phyloP scores from a whole-genome alignment of 768 basidiomycete species.

The Lactarius akahatsu region DNA sequence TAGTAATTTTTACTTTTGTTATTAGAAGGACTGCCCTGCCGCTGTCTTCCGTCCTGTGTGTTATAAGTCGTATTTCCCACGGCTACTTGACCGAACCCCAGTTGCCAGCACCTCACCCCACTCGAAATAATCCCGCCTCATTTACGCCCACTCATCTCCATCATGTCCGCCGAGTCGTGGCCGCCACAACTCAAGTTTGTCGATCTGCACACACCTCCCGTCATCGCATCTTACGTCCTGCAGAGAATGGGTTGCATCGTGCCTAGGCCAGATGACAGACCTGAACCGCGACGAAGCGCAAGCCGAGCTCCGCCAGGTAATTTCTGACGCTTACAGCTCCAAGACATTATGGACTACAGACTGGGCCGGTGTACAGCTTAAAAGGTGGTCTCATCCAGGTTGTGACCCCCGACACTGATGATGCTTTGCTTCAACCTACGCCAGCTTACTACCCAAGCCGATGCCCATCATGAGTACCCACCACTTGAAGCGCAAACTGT shows the following conservation, averaged over 20 bases:
- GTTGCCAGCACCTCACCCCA: slow-evolving; percentile 2
- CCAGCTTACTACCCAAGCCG: slow-evolving; percentile 62
- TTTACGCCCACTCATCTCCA: neutral
- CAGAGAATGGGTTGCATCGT: slow-evolving; percentile 95
- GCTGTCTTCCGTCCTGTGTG: neutral
- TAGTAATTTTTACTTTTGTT: slow-evolving; percentile 15
- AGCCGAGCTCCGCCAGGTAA: slow-evolving; percentile 93
- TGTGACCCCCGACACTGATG: neutral
- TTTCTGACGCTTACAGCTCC: slow-evolving; percentile 85
- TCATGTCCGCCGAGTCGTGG: slow-evolving; percentile 78
- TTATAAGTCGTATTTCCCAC: slow-evolving; percentile 14
- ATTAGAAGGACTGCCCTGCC: slow-evolving; percentile 2
- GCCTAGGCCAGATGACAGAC: slow-evolving; percentile 88
- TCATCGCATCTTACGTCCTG: slow-evolving; percentile 27
- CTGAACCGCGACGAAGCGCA: slow-evolving; percentile 85
- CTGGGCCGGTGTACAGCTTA: slow-evolving; percentile 84
- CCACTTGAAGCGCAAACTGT: slow-evolving; percentile 72
- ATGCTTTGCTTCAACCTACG: slow-evolving; percentile 9
- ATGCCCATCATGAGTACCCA: slow-evolving; percentile 40
- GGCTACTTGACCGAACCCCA: slow-evolving; percentile 1
- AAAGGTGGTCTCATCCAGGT: slow-evolving; percentile 56
- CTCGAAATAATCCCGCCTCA: neutral
- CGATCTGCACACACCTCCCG: slow-evolving; percentile 3
- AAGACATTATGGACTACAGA: slow-evolving; percentile 91
- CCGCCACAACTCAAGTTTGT: slow-evolving; percentile 75